phyloP scores from a whole-genome alignment of 441 rosid genomes.

The Brassica hybrid region DNA sequence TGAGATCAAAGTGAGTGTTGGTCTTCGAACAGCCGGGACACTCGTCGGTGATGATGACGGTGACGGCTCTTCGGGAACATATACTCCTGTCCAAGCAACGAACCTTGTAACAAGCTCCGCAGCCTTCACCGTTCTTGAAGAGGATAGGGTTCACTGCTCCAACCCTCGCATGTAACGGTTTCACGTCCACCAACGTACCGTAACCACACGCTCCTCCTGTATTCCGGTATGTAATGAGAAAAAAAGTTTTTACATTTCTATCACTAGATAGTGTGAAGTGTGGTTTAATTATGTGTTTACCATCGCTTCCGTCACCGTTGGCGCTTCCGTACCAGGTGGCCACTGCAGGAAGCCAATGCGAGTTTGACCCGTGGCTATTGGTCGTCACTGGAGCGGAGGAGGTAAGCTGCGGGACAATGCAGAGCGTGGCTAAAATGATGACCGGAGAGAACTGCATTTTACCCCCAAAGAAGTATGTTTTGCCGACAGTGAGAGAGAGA shows the following conservation, averaged over 20 bases:
- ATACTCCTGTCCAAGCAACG: slow-evolving; percentile 73
- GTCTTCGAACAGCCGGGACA: slow-evolving; percentile 88
- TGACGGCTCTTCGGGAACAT: slow-evolving; percentile 86
- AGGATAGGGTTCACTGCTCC: slow-evolving; percentile 91
- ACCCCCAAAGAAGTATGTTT: slow-evolving; percentile 3
- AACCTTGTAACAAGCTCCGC: slow-evolving; percentile 92
- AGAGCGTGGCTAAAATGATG: slow-evolving; percentile 25
- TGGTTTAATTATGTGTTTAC: slow-evolving; percentile 42
- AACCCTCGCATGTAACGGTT: slow-evolving; percentile 82
- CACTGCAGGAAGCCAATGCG: slow-evolving; percentile 81
- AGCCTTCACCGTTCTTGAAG: slow-evolving; percentile 86
- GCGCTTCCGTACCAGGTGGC: slow-evolving; percentile 98
- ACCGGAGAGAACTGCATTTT: slow-evolving; percentile 39
- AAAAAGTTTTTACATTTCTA: background rate
- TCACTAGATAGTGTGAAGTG: background rate
- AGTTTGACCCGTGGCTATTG: slow-evolving; percentile 45
- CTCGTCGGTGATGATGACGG: slow-evolving; percentile 88
- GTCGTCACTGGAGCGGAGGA: background rate
- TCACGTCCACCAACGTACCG: slow-evolving; percentile 82
- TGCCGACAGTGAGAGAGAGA: slow-evolving; percentile 38
- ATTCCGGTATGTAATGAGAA: background rate
- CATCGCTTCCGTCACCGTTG: slow-evolving; percentile 95
- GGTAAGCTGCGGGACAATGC: slow-evolving; percentile 36
- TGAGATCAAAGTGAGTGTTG: slow-evolving; percentile 84
- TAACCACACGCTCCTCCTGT: slow-evolving; percentile 98